A percentile compares a stretch with the other conserved stretches of the same genome.
Evolutionary conservation across 208 protist genomes (phyloP).

Genomic region (Leishmania arabica): DNA sequence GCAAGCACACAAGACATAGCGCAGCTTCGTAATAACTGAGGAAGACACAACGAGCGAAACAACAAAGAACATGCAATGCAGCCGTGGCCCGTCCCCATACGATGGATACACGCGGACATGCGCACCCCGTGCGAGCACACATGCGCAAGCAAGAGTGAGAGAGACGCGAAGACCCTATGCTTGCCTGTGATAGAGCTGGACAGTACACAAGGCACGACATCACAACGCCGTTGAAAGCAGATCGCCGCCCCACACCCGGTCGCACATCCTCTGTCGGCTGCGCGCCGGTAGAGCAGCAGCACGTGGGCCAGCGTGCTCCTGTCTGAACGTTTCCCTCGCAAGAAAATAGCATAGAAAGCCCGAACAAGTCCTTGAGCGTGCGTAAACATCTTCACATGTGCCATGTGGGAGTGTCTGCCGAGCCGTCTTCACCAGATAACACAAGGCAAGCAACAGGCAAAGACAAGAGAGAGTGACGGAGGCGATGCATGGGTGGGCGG

Average conservation of each 20-base stretch:
- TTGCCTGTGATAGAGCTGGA: background rate
- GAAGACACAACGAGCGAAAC: background rate
- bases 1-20: too few species aligned
- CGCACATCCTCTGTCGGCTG: background rate
- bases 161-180: background rate
- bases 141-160: background rate
- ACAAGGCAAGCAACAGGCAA: background rate
- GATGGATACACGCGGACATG: too few species aligned
- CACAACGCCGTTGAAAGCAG: background rate
- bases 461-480: background rate
- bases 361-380: too few species aligned
- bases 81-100: too few species aligned
- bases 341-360: too few species aligned
- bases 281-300: too few species aligned
- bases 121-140: background rate
- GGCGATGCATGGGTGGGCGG: background rate
- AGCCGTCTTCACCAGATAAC: background rate
- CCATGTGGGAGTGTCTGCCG: too few species aligned
- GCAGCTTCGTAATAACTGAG: background rate
- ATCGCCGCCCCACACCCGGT: too few species aligned
- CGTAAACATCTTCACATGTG: too few species aligned
- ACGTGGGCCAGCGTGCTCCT: too few species aligned
- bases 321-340: too few species aligned
- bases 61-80: too few species aligned
- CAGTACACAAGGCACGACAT: background rate